Evolutionary conservation across 306 rosid species (phyloP).

Genomic region (Biancaea sappan): DNA sequence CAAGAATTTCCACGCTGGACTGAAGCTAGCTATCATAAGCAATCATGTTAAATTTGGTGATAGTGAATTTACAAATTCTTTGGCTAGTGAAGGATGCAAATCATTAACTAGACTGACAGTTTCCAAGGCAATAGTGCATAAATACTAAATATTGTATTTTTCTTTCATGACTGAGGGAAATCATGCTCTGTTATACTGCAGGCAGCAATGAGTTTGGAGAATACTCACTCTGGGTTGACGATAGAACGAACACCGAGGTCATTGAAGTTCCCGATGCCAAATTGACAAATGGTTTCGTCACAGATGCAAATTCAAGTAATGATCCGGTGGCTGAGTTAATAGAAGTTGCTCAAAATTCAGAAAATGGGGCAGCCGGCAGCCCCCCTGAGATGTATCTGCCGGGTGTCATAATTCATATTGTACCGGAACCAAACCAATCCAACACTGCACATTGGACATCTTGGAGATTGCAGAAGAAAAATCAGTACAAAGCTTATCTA

Average conservation of each 20-base stretch:
- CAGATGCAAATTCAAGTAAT: constrained; percentile 29
- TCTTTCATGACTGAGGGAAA: background rate
- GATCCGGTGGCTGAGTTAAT: constrained; percentile 66
- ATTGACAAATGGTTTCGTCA: constrained; percentile 49
- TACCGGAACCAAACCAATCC: constrained; percentile 49
- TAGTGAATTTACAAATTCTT: constrained; percentile 25
- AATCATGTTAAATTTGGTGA: constrained; percentile 5
- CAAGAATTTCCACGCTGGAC: constrained; percentile 35
- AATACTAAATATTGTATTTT: background rate
- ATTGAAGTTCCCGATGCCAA: constrained; percentile 40
- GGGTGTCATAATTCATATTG: constrained; percentile 75
- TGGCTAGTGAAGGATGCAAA: constrained; percentile 20
- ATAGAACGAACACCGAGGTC: constrained; percentile 38
- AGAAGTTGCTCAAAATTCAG: constrained; percentile 58
- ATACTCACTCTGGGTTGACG: constrained; percentile 44
- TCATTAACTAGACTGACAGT: constrained; percentile 22
- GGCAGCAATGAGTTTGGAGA: constrained; percentile 45
- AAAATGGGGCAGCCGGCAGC: constrained; percentile 47
- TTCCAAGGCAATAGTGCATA: background rate
- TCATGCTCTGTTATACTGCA: constrained; percentile 35
- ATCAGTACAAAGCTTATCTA: constrained; percentile 62
- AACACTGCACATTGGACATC: constrained; percentile 37
- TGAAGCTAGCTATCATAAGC: constrained; percentile 10
- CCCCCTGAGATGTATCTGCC: constrained; percentile 85
- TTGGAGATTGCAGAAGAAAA: constrained; percentile 40